Evolutionary conservation across 495 filamentous ascomycete species (phyloP).

Genomic region (Glonium stellatum): DNA sequence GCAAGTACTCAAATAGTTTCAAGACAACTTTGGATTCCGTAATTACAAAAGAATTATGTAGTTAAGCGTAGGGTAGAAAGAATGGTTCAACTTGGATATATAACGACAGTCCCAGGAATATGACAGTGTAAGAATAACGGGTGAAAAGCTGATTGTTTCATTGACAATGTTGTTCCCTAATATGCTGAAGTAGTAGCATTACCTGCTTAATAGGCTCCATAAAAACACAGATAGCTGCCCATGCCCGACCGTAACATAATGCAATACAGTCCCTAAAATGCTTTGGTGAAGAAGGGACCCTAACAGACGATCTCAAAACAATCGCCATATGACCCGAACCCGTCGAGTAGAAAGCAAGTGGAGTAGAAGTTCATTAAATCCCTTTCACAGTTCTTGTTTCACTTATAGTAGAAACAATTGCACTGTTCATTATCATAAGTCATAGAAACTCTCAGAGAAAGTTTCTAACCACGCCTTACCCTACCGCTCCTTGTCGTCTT

Average conservation of each 20-base stretch:
- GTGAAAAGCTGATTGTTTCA: not conserved
- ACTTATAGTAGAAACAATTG: not conserved
- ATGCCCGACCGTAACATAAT: not conserved
- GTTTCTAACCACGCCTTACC: not conserved
- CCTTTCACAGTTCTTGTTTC: not conserved
- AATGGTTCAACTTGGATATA: too few species aligned
- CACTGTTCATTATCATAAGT: not conserved
- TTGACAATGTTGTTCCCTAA: not conserved
- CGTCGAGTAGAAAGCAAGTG: too few species aligned
- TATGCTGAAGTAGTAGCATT: not conserved
- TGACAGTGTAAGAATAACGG: too few species aligned
- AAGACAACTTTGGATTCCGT: too few species aligned
- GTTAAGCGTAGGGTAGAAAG: too few species aligned
- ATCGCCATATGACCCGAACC: too few species aligned
- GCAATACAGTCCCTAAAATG: not conserved
- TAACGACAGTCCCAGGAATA: too few species aligned
- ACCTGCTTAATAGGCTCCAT: not conserved
- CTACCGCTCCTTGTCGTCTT: constrained; percentile 16
- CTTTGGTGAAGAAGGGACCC: too few species aligned
- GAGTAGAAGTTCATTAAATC: not conserved
- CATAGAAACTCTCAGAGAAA: not conserved
- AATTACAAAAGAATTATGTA: too few species aligned
- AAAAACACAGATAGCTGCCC: not conserved
- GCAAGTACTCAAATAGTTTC: too few species aligned
- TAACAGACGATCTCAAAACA: too few species aligned